Evolutionary conservation across 2,329 filamentous ascomycete genomes (phyloP), one percentile per base, ranked within the genome.

Genomic region (Diaporthe citri): DNA sequence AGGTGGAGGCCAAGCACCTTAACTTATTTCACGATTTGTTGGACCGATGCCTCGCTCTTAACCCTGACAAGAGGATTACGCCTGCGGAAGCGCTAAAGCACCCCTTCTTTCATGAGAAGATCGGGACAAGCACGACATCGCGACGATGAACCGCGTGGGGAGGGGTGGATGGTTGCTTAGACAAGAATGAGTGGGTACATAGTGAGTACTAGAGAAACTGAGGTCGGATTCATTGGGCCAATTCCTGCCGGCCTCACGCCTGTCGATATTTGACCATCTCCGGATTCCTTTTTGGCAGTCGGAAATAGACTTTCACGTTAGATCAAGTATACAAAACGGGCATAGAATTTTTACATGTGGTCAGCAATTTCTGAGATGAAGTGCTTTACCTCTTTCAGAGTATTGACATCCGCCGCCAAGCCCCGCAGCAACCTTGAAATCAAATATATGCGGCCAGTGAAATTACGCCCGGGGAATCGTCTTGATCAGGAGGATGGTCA

Each of bases 21-120:
- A 92, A 93, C 75, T 88, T 93, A 71, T 98, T 99, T 83, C 89
- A 95, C 78, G 96, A 98, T 83, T 86, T 99, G 66, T 86, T 99
- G 74, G 96, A 98, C 81, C 93, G 94, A 73, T 98, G 96, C 82
- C 87, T 99, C 77, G 92, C 93, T 75, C 89, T 98, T 77, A 98
- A 98, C 81, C 95, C 96, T 0, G 96, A 98, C 82, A 97, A 97
- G 87, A 91, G 97, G 77, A 94, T 97, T 80, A 96, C 94, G 62
- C 94, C 97, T 0, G 87, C 90, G 20, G 96, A 98, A 80, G 97
- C 97, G 66, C 86, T 98, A 79, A 93, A 92, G 81, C 96, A 98
- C 86, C 94, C 94, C 1, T 98, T 98, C 84, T 95, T 98, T 79
- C 86, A 85, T 36, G 85, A 88, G 34, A 84, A 83, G 82, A 80